These are phyloP conservation scores for Huntiella moniliformis DNA, from an alignment of 2,329 filamentous ascomycete genomes.

Conservation along the genomic window DNA sequence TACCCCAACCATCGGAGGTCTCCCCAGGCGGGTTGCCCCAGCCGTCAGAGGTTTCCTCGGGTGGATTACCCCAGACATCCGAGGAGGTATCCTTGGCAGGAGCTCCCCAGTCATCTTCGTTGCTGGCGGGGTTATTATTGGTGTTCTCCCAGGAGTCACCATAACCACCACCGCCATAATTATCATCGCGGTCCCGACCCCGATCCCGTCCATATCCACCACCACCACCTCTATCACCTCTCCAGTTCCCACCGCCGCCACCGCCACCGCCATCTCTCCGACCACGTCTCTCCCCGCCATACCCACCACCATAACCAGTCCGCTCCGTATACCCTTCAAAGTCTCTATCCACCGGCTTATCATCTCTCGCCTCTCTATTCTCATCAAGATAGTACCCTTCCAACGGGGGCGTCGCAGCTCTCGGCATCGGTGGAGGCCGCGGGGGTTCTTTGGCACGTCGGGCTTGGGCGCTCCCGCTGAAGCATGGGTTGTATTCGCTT, in stretches of 20 bases:
- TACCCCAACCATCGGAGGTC: neutral
- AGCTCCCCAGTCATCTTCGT: neutral
- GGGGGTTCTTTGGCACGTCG: neutral
- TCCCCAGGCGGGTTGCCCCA: too few species aligned
- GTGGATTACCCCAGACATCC: neutral
- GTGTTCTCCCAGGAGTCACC: neutral
- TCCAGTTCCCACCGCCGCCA: too few species aligned
- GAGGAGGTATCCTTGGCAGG: neutral
- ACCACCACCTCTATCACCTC: too few species aligned
- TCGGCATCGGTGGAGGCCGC: neutral
- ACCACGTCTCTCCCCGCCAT: too few species aligned
- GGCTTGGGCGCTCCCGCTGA: neutral
- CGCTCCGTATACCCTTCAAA: neutral
- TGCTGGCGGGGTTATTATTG: neutral
- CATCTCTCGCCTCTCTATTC: neutral
- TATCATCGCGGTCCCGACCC: neutral
- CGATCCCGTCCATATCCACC: neutral
- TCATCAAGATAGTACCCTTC: neutral
- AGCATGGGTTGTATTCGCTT: constrained; percentile 1
- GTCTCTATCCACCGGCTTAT: too few species aligned
- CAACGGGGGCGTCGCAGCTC: neutral
- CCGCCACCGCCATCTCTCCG: too few species aligned
- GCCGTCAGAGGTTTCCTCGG: too few species aligned
- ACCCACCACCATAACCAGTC: too few species aligned
- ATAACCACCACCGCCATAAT: neutral